Evolutionary conservation across 352 stramenopile genomes (phyloP).

Genomic region (Phytophthora litchii): DNA sequence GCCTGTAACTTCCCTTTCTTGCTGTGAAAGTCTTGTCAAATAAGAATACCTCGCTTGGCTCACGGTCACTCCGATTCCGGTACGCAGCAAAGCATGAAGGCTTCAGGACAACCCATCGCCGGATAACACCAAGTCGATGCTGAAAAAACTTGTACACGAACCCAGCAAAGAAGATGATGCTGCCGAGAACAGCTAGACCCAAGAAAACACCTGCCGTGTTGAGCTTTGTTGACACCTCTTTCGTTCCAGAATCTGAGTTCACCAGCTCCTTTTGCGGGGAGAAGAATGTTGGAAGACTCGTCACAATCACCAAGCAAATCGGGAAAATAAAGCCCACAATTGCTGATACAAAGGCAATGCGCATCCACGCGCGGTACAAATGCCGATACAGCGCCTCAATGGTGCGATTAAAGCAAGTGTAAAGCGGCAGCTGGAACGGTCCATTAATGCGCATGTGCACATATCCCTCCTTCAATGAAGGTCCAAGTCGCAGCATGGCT

Average conservation of each 20-base stretch:
- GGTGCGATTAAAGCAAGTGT: conserved; percentile 85
- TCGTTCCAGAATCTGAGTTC: conserved; percentile 36
- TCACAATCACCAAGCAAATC: conserved; percentile 73
- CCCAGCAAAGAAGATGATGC: conserved; percentile 66
- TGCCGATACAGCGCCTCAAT: conserved; percentile 85
- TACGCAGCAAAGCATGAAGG: conserved; percentile 87
- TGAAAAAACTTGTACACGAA: conserved; percentile 92
- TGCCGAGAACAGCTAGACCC: conserved; percentile 51
- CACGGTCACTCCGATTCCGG: conserved; percentile 68
- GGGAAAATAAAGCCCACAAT: conserved; percentile 87
- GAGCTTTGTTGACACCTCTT: conserved; percentile 53
- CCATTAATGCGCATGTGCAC: conserved; percentile 91
- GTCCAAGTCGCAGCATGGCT: conserved; percentile 73
- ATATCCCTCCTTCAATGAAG: conserved; percentile 87
- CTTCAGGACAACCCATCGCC: conserved; percentile 88
- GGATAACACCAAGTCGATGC: conserved; percentile 82
- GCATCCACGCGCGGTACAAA: conserved; percentile 88
- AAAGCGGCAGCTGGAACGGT: conserved; percentile 83
- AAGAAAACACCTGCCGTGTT: conserved; percentile 62
- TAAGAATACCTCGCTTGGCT: conserved; percentile 86
- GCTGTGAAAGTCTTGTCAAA: conserved; percentile 87
- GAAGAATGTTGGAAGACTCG: conserved; percentile 73
- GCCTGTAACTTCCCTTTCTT: conserved; percentile 77
- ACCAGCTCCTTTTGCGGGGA: conserved; percentile 65
- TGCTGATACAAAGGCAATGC: conserved; percentile 80